phyloP scores from a whole-genome alignment of 139 green algal genomes.

The Chlamydomonas sp. region DNA sequence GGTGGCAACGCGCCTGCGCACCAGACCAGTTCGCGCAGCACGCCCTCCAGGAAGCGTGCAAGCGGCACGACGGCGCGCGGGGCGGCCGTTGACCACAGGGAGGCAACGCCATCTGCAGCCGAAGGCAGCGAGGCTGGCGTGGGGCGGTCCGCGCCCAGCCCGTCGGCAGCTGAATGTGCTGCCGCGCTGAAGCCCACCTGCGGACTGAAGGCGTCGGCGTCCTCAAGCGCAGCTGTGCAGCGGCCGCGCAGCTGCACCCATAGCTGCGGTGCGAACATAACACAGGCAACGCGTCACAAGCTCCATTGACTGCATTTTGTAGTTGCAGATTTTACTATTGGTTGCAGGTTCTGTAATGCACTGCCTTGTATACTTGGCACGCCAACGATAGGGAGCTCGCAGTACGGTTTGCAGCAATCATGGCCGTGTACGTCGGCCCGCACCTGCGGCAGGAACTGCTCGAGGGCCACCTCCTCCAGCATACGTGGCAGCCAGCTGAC shows the following conservation, averaged over 20 bases:
- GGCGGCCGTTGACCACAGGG: background rate
- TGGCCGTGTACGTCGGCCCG: no score
- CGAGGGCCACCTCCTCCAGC: conserved; percentile 35
- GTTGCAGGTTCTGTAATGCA: no score
- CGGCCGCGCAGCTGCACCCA: conserved; percentile 65
- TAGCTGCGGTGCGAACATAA: conserved; percentile 18
- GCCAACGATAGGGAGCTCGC: no score
- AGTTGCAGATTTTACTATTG: no score
- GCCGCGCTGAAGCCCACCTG: conserved; percentile 25
- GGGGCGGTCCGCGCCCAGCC: background rate
- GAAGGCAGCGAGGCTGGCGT: no score
- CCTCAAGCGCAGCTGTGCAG: conserved; percentile 62
- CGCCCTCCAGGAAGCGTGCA: conserved; percentile 22
- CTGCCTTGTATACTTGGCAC: no score
- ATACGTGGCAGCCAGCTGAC: conserved; percentile 8
- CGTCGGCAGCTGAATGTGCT: background rate
- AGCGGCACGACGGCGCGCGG: conserved; percentile 16
- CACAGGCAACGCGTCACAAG: no score
- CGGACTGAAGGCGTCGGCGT: conserved; percentile 60
- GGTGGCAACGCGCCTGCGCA: conserved; percentile 7
- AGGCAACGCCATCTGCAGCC: background rate
- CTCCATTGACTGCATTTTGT: no score
- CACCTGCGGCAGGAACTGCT: conserved; percentile 64
- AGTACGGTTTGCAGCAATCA: no score
- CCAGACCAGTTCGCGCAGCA: conserved; percentile 15